Evolutionary conservation across 768 basidiomycete species (phyloP), one percentile per base, ranked within the genome.

Genomic region (Mrakia hoshinonis): DNA sequence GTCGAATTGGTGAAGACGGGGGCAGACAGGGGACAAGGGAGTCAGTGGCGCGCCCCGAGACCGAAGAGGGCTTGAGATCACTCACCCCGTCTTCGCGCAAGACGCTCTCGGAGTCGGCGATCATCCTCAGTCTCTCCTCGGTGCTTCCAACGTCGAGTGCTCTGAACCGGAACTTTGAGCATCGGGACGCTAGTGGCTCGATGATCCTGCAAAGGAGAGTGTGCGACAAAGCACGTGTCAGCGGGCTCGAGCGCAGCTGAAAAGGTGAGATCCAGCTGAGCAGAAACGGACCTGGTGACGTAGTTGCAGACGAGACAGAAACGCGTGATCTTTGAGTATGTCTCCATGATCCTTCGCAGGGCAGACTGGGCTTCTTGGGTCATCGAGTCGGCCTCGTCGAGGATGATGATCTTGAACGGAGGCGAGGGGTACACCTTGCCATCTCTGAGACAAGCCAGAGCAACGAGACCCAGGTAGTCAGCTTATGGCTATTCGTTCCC

Each of bases 221-320:
- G 6, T 34, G 18, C 9, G 54, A 34, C 26, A 26, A 36, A 22
- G 26, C n/a, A 0, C 11, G 58, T 11, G 11, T 18, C 31, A 47
- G n/a, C 11, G 20, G 48, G 34, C 5, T 48, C 39, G n/a, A n/a
- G n/a, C n/a, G 38, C 38, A 15, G 20, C n/a, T 29, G 10, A 29
- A 1, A 38, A 36, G 29, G 39, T n/a, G n/a, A 52, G 22, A 54
- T 38, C 13, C 22, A 36, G 18, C n/a, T n/a, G n/a, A 47, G 54
- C 2, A 22, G 31, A 3, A 15, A 75, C 85, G 69, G 43, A 93
- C 95, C 96, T 85, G 4, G 96, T 99, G 58, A 99, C 96, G 79
- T 98, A 99, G 82, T 99, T 99, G 82, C 96, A 99, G 22, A 98
- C 92, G 26, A 99, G 83, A 80, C 96, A 99, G 81, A 99, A 99